A percentile compares a stretch with the other conserved stretches of the same genome.
These are phyloP conservation scores for Pseudogymnoascus sp. DNA, from an alignment of 2,329 filamentous ascomycete species.

Conservation along the genomic window DNA sequence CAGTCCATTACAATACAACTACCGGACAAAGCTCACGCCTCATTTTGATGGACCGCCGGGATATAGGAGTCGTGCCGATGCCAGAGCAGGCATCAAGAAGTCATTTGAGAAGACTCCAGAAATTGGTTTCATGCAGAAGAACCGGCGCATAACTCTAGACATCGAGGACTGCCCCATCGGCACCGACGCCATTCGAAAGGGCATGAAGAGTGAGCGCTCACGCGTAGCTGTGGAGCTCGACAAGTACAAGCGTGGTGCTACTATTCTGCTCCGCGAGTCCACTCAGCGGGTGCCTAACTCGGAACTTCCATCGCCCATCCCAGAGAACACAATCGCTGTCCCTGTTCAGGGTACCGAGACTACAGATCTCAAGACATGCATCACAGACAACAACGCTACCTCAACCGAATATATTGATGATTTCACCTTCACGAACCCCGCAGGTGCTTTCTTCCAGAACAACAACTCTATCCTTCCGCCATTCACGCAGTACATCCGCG, in stretches of 20 bases:
- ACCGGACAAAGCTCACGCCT: constrained; percentile 92
- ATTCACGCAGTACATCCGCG: constrained; percentile 81
- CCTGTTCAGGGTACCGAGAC: constrained; percentile 21
- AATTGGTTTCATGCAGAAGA: constrained; percentile 87
- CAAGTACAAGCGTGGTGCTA: constrained; percentile 73
- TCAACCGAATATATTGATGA: constrained; percentile 81
- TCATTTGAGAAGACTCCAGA: constrained; percentile 59
- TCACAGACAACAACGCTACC: constrained; percentile 74
- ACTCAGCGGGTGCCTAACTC: constrained; percentile 57
- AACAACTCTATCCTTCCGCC: constrained; percentile 92
- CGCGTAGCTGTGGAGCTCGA: constrained; percentile 61
- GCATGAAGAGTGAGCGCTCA: constrained; percentile 69
- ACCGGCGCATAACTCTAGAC: constrained; percentile 70
- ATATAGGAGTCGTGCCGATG: constrained; percentile 35
- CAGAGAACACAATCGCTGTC: constrained; percentile 19
- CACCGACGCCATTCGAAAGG: constrained; percentile 72
- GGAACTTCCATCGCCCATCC: constrained; percentile 13
- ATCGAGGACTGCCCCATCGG: constrained; percentile 97
- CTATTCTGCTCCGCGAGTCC: constrained; percentile 78
- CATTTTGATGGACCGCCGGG: constrained; percentile 77
- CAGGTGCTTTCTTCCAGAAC: constrained; percentile 97
- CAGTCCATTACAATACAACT: constrained; percentile 83
- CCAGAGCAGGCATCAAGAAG: constrained; percentile 42
- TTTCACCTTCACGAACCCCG: constrained; percentile 82
- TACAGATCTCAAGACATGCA: constrained; percentile 78